phyloP scores from a whole-genome alignment of 2,329 filamentous ascomycete genomes.

The Mycosphaerella sp. region DNA sequence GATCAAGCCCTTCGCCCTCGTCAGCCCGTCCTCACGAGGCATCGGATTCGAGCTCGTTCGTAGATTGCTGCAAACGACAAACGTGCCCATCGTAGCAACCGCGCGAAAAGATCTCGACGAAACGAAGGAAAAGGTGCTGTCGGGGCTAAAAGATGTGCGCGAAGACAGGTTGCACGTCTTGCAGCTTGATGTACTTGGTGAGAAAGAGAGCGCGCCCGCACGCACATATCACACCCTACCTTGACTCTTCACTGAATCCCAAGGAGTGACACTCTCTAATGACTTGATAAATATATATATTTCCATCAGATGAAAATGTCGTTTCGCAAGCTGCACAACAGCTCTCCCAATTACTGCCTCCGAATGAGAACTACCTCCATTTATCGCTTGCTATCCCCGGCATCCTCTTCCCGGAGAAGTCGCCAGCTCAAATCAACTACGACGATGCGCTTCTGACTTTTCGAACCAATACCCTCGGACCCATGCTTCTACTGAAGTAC shows the following conservation, averaged over 20 bases:
- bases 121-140: slow-evolving; percentile 46
- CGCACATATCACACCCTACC: too few relatives aligned
- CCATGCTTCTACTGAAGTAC: slow-evolving; percentile 70
- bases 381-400: slow-evolving; percentile 66
- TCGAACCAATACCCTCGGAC: slow-evolving; percentile 66
- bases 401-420: slow-evolving; percentile 66
- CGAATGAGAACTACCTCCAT: slow-evolving; percentile 53
- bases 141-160: slow-evolving; percentile 43
- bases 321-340: slow-evolving; percentile 52
- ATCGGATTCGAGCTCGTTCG: slow-evolving; percentile 58
- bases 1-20: slow-evolving; percentile 46
- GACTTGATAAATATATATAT: too few relatives aligned
- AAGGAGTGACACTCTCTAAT: too few relatives aligned
- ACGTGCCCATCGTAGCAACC: slow-evolving; percentile 55
- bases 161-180: slow-evolving; percentile 48
- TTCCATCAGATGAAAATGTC: slow-evolving; percentile 59
- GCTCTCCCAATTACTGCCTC: slow-evolving; percentile 30
- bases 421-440: slow-evolving; percentile 58
- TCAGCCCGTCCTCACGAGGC: slow-evolving; percentile 57
- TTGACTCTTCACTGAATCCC: too few relatives aligned
- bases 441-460: slow-evolving; percentile 61
- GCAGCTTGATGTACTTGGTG: slow-evolving; percentile 54
- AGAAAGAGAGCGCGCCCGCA: too few relatives aligned
- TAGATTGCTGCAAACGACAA: slow-evolving; percentile 52
- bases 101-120: slow-evolving; percentile 49